Evolutionary conservation across 176 grass and related monocot species (phyloP).

Genomic region (Rhynchospora tenuis): DNA sequence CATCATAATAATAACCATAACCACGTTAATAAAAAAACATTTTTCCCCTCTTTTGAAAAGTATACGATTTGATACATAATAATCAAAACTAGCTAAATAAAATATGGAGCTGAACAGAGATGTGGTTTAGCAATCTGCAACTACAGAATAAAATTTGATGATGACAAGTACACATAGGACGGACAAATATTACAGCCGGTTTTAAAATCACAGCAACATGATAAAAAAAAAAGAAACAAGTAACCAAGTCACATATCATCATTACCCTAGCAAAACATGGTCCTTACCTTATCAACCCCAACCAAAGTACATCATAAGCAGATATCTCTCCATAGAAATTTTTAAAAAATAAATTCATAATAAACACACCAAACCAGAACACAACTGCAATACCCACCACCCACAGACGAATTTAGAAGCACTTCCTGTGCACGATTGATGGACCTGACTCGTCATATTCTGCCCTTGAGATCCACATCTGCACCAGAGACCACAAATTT

Average conservation of each 20-base stretch:
- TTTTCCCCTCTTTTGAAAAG: too few species aligned
- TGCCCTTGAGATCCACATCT: slow-evolving; percentile 99
- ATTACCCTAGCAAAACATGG: slow-evolving; percentile 25
- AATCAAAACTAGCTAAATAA: not conserved
- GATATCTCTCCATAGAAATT: slow-evolving; percentile 11
- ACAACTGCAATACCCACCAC: not conserved
- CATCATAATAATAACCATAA: too few species aligned
- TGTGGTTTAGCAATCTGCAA: not conserved
- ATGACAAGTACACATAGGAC: not conserved
- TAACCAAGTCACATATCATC: slow-evolving; percentile 6
- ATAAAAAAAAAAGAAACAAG: not conserved
- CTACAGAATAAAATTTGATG: slow-evolving; percentile 13
- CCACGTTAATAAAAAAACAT: too few species aligned
- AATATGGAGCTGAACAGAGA: not conserved
- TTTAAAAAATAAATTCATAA: not conserved
- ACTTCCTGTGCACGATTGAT: slow-evolving; percentile 94
- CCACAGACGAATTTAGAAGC: slow-evolving; percentile 54
- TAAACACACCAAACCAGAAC: slow-evolving; percentile 22
- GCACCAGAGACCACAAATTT: not conserved
- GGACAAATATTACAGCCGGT: slow-evolving; percentile 23
- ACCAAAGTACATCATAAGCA: slow-evolving; percentile 12
- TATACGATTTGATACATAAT: not conserved
- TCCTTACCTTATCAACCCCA: slow-evolving; percentile 12
- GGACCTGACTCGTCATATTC: slow-evolving; percentile 92
- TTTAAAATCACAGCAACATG: slow-evolving; percentile 24